Percentiles rank a stretch among this genome's conserved stretches.
Conservation (phyloP, 768 basidiomycete species). For the Cyathus striatus region DNA sequence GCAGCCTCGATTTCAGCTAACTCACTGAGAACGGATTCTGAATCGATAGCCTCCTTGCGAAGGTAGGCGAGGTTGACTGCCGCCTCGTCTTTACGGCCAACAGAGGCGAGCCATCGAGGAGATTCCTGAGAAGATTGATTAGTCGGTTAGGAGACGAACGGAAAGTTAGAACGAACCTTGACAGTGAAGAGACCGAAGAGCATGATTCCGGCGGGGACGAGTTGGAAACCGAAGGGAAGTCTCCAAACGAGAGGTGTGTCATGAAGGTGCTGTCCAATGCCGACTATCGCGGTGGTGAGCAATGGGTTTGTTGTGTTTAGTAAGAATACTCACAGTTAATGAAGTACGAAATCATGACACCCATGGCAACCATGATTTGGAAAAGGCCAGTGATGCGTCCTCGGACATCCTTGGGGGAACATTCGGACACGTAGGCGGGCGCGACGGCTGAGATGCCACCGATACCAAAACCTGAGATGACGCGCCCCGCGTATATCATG, state of each 20-base stretch:
- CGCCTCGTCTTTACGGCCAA: conserved; percentile 50
- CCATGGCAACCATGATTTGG: conserved; percentile 81
- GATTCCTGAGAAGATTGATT: conserved; percentile 48
- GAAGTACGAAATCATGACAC: conserved; percentile 84
- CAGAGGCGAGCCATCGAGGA: conserved; percentile 73
- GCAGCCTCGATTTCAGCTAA: conserved; percentile 83
- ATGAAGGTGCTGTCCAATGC: conserved; percentile 49
- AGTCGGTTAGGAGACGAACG: background rate
- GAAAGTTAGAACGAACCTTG: conserved; percentile 28
- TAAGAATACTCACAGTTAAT: conserved; percentile 53
- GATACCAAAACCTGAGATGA: conserved; percentile 75
- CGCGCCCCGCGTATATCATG: conserved; percentile 78
- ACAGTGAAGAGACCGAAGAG: conserved; percentile 60
- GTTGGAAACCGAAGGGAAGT: conserved; percentile 70
- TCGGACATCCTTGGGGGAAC: conserved; percentile 81
- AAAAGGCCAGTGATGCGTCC: conserved; percentile 83
- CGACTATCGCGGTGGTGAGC: too few relatives aligned
- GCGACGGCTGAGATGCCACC: conserved; percentile 81
- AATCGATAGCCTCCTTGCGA: conserved; percentile 37
- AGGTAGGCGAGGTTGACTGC: conserved; percentile 59
- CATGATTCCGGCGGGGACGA: conserved; percentile 74
- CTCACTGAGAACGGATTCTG: conserved; percentile 46
- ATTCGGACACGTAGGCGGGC: conserved; percentile 84
- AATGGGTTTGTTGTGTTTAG: too few relatives aligned
- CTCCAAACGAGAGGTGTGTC: conserved; percentile 53